Conservation (phyloP, 2,329 filamentous ascomycete species). For the Graphiopsis chlorocephala region DNA sequence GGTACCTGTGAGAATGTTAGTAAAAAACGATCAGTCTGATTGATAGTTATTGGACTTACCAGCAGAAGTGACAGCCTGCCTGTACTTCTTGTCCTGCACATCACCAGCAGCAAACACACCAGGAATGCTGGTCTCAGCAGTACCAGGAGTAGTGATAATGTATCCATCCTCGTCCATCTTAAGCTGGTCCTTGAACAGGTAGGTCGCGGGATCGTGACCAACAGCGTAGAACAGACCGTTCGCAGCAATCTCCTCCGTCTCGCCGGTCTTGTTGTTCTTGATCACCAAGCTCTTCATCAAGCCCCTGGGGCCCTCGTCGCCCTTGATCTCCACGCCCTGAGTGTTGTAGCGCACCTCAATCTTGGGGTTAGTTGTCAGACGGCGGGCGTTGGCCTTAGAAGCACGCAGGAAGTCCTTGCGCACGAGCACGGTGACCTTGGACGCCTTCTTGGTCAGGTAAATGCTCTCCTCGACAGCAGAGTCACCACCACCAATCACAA, state of each 20-base stretch:
- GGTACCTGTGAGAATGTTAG: constrained; percentile 58
- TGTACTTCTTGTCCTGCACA: constrained; percentile 97
- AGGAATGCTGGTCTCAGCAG: constrained; percentile 79
- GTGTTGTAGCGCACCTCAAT: constrained; percentile 86
- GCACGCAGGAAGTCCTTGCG: constrained; percentile 82
- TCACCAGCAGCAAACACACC: constrained; percentile 97
- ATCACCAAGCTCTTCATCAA: constrained; percentile 86
- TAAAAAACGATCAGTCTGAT: background rate
- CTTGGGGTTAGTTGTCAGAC: constrained; percentile 80
- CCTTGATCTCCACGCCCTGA: constrained; percentile 77
- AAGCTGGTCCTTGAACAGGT: constrained; percentile 86
- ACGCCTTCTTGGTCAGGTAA: constrained; percentile 96
- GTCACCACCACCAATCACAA: constrained; percentile 95
- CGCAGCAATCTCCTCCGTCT: constrained; percentile 79
- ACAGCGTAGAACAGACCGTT: constrained; percentile 97
- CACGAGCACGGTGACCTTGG: constrained; percentile 90
- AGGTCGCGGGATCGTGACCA: constrained; percentile 89
- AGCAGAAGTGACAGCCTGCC: constrained; percentile 96
- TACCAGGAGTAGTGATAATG: constrained; percentile 83
- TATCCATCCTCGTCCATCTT: constrained; percentile 89
- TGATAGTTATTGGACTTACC: constrained; percentile 57
- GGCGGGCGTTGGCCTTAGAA: constrained; percentile 85
- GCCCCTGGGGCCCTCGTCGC: constrained; percentile 69
- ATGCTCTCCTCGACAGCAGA: constrained; percentile 96
- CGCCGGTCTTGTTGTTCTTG: constrained; percentile 72